phyloP scores from a whole-genome alignment of 192 early-diverging fungal species.

The Chytriomyces sp. region DNA sequence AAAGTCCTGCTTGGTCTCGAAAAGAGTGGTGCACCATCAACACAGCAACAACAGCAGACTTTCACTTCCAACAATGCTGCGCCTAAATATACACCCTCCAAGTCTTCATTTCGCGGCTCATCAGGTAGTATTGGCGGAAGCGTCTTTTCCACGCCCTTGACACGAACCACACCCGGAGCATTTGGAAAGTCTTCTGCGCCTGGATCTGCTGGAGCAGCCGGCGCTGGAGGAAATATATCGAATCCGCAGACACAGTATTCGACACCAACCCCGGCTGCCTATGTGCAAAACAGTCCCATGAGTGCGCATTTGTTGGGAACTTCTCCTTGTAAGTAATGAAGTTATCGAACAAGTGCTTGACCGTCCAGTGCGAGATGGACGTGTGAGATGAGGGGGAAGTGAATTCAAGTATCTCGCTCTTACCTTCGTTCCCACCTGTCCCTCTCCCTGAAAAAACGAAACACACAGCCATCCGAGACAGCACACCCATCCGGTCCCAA shows the following conservation, averaged over 20 bases:
- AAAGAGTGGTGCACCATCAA: background rate
- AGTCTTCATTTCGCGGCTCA: background rate
- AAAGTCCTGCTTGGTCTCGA: conserved; percentile 1
- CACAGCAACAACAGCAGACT: background rate
- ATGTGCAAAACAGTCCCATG: background rate
- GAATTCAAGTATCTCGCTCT: background rate
- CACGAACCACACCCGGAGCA: background rate
- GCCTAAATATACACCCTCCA: background rate
- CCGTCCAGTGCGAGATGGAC: no score
- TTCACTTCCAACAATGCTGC: no score
- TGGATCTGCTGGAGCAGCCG: no score
- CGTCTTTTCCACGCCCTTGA: background rate
- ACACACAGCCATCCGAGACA: background rate
- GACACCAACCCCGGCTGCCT: background rate
- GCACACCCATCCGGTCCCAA: background rate
- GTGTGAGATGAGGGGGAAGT: background rate
- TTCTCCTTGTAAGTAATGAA: background rate
- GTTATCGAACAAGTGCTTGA: background rate
- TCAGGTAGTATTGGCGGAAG: background rate
- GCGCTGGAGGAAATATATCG: background rate
- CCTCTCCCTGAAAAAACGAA: no score
- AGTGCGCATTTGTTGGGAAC: background rate
- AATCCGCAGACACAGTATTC: background rate
- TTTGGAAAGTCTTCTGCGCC: background rate
- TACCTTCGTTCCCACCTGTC: no score